Evolutionary conservation across 441 rosid species (phyloP), one percentile per base, ranked within the genome.

Genomic region (Pelargonium fulgidum): DNA sequence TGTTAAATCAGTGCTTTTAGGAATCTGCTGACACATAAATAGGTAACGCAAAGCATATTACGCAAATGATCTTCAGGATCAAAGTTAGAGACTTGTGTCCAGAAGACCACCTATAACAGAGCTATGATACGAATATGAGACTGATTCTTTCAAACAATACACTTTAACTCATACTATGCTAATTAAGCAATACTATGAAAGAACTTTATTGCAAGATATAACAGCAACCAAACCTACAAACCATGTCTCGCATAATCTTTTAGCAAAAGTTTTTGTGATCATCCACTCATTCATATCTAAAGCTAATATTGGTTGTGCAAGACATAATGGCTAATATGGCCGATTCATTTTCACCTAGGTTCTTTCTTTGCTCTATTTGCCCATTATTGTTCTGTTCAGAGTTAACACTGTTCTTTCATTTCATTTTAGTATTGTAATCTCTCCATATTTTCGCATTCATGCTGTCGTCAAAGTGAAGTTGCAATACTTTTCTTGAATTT

Each of bases 31-130:
- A 39, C 10, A 7, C 42, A 39, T 33, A 45, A 45, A 45, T 45
- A 45, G 50, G 54, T 48, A 12, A 48, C 17, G 6, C 16, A 19
- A 24, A 13, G 62, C 62, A 58, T 58, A 58, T 19, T 58, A 58
- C 19, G 62, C 61, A 54, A 54, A 16, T 17, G 61, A 4, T 19
- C 62, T 19, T 58, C 62, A 58, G 62, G 62, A 58, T 58, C 29
- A 58, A 19, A 58, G 13, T 58, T 58, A 58, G 42, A 58, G 62
- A 16, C 29, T 17, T 56, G 0, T 7, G 42, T 7, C 42, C 42
- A 39, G 42, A 39, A 39, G 26, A 8, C 24, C 62, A 58, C 10
- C 11, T 17, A 56, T 8, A 17, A 16, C 52, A 48, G 16, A 13
- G 10, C 14, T 48, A 48, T 48, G 16, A 48, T 48, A 11, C 6